Evolutionary conservation across 106 monocot species (phyloP), one percentile per base, ranked within the genome.

Genomic region (Phalaenopsis aphrodite): DNA sequence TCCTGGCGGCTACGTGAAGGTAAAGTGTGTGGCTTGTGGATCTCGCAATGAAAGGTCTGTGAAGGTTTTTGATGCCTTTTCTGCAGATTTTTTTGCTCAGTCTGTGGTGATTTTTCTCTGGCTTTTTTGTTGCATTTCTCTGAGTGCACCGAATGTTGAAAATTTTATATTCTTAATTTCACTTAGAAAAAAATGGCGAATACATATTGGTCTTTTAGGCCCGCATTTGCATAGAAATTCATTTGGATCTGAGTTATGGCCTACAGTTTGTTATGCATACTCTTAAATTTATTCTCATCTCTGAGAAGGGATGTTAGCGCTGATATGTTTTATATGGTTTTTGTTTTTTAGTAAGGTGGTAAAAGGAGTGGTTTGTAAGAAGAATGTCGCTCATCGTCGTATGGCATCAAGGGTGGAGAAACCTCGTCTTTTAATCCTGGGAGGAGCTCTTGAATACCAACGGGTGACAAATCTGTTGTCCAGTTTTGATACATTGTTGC

Each of bases 391-490:
- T 83, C 85, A 96, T 42, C 89, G 93, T 45, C 88, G 88, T 5
- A 96, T 96, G 96, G 24, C 88, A 72, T 79, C 89, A 80, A 88
- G 82, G 75, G 88, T 91, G 41, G 89, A 88, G 72, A 93, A 93
- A 78, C 90, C 96, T n/a, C 91, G 86, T 4, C 76, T 96, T 55
- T 82, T 96, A 55, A 88, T 96, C 69, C 93, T 96, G 82, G 96
- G 91, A 76, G 96, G 96, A 88, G 91, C 93, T 79, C 91, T 96
- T 82, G 96, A 96, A 79, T 96, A 96, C 77, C 93, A 96, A 57
- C 84, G 93, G 46, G 88, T 88, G 15, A 80, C 91, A 56, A 89
- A 93, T 89, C 79, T 86, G 73, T 86, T 93, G 19, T 96, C 96
- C 78, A 93, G 93, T 88, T 89, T 96, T 82, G 96, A 96, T 86